Conservation (phyloP, 1,284 basidiomycete genomes). For the Ceratobasidium sp. region DNA sequence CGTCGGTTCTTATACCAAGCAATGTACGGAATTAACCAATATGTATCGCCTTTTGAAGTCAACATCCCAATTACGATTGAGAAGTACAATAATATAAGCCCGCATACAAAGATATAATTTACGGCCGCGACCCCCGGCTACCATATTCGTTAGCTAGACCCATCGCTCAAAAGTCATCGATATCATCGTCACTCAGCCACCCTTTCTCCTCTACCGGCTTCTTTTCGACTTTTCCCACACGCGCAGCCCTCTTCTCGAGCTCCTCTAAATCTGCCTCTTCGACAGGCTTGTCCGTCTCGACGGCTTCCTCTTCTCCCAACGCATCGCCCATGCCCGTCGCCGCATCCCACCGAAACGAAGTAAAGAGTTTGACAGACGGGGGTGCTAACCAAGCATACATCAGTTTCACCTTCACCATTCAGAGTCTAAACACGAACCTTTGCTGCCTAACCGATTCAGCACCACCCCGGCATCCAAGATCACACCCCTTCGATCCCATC, state of each 20-base stretch:
- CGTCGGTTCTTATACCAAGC: no score
- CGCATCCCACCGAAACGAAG: conserved; percentile 52
- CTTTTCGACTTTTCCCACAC: conserved; percentile 29
- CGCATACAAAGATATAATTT: conserved; percentile 23
- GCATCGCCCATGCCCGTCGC: conserved; percentile 46
- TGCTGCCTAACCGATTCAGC: conserved; percentile 53
- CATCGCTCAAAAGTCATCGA: conserved; percentile 65
- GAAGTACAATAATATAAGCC: no score
- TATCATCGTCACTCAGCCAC: conserved; percentile 74
- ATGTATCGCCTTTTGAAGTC: no score
- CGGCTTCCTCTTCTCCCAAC: conserved; percentile 46
- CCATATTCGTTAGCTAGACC: no score
- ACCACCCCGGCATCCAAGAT: conserved; percentile 68
- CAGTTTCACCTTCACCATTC: background rate
- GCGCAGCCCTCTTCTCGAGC: conserved; percentile 12
- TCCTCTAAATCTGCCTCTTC: conserved; percentile 43
- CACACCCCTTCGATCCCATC: conserved; percentile 63
- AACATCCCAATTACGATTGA: no score
- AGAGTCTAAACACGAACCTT: conserved; percentile 1
- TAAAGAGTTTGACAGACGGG: conserved; percentile 65
- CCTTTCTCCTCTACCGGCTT: conserved; percentile 48
- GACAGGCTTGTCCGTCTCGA: conserved; percentile 25
- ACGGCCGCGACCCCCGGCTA: background rate
- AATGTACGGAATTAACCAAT: no score
- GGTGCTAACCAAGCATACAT: conserved; percentile 37